These are phyloP conservation scores for Dryas octopetala DNA, from an alignment of 306 rosid genomes.

Conservation along the genomic window DNA sequence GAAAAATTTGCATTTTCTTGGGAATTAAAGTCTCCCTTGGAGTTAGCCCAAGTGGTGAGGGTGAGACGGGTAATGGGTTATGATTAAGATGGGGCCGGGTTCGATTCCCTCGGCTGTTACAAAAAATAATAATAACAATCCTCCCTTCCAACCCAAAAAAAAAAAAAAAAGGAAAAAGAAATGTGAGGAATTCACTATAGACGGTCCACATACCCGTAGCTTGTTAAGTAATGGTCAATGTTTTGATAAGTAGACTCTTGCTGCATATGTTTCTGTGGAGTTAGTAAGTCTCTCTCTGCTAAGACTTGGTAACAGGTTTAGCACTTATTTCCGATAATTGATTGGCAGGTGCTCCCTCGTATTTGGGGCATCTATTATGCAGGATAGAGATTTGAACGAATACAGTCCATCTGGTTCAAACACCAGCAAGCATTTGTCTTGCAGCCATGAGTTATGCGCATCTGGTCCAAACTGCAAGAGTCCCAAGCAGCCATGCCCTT, in stretches of 20 bases:
- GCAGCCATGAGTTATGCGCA: slow-evolving; percentile 79
- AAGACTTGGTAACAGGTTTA: slow-evolving; percentile 61
- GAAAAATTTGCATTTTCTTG: not conserved
- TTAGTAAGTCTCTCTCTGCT: slow-evolving; percentile 38
- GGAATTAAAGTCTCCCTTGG: not conserved
- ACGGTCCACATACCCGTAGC: not conserved
- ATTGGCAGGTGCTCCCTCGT: slow-evolving; percentile 99
- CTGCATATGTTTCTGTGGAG: slow-evolving; percentile 30
- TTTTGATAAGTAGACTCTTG: slow-evolving; percentile 1
- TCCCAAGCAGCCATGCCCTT: slow-evolving; percentile 75
- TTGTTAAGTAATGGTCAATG: not conserved
- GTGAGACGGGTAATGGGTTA: no score
- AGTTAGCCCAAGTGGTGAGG: no score
- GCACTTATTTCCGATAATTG: slow-evolving; percentile 89
- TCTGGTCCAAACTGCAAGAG: slow-evolving; percentile 60
- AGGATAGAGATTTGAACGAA: slow-evolving; percentile 93
- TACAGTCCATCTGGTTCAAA: slow-evolving; percentile 74
- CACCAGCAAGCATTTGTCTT: slow-evolving; percentile 73
- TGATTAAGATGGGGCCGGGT: no score
- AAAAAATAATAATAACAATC: no score
- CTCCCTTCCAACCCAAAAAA: not conserved
- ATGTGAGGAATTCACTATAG: not conserved
- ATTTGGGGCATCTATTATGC: slow-evolving; percentile 97
- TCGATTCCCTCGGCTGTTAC: no score
- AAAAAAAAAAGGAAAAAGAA: not conserved